Conservation (phyloP, 306 rosid genomes). For the Prunus mira region DNA sequence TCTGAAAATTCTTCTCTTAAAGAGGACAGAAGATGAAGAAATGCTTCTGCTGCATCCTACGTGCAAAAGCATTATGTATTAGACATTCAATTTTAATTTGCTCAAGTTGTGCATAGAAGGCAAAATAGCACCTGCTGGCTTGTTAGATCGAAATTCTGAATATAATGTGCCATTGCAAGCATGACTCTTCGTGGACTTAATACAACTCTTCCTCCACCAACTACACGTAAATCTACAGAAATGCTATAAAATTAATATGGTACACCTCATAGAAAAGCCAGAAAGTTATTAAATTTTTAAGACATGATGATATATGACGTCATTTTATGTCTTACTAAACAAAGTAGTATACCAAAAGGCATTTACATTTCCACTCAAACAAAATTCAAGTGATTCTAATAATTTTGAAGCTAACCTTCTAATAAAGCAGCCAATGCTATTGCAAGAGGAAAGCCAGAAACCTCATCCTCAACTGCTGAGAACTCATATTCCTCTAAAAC, state of each 20-base stretch:
- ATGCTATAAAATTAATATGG: not conserved
- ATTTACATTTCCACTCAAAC: not conserved
- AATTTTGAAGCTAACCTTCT: conserved; percentile 47
- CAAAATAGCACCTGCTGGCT: conserved; percentile 62
- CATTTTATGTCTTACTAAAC: not conserved
- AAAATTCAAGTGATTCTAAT: not conserved
- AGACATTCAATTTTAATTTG: conserved; percentile 17
- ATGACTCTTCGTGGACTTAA: conserved; percentile 63
- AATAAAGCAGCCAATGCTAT: conserved; percentile 56
- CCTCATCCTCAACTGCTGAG: conserved; percentile 30
- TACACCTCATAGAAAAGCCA: not conserved
- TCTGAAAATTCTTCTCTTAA: conserved; percentile 72
- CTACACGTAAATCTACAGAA: conserved; percentile 51
- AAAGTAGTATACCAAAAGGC: not conserved
- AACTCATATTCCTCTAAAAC: conserved; percentile 45
- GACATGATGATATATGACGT: not conserved
- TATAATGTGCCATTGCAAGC: conserved; percentile 62
- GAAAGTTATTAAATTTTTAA: not conserved
- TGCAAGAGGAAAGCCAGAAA: conserved; percentile 61
- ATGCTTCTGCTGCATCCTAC: conserved; percentile 97
- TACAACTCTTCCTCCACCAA: conserved; percentile 41
- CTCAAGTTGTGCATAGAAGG: conserved; percentile 10
- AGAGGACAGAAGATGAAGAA: conserved; percentile 75
- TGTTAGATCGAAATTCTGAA: conserved; percentile 75
- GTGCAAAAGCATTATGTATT: conserved; percentile 16